Evolutionary conservation across 306 rosid genomes (phyloP), one percentile per base, ranked within the genome.

Genomic region (Oxytropis ochrocephala): DNA sequence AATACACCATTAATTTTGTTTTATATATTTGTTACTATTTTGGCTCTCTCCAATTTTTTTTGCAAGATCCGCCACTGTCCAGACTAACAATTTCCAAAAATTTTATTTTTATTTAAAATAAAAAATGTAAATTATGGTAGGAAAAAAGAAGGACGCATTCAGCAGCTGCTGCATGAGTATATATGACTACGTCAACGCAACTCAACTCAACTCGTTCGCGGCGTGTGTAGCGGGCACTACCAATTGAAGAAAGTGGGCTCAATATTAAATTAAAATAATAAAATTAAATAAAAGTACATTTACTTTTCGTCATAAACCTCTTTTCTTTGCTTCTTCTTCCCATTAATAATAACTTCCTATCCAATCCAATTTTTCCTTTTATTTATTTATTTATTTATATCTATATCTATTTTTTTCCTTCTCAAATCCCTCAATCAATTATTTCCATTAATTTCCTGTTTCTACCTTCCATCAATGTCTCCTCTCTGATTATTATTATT

Each of bases 391-490:
- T n/a, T n/a, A n/a, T n/a, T n/a, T 11, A 38, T 42, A 24, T 24
- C 3, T 47, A 41, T n/a, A 10, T 16, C 0, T n/a, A n/a, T 4
- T 3, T 14, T 27, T 2, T 5, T 44, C n/a, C 44, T 5, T 11
- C 10, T 10, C 0, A 24, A 11, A 11, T 16, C 8, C 9, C 27
- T 64, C 53, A 35, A 14, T 78, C 51, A 60, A 6, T 35, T 59
- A 43, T 46, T 46, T 70, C 53, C 21, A 18, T 69, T 48, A 0
- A 16, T 18, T 51, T 14, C 1, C 11, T 2, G 27, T 27, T 41
- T 27, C 11, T 24, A 14, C 74, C 2, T 54, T 73, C 75, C 24
- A 30, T 73, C 58, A 44, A 46, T 72, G 3, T 70, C 73, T 60
- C 11, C 43, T 38, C 24, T 64, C 9, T 44, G 48, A 52, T 68